Conservation (phyloP, 345 rosid genomes). For the Clarkia xantiana region DNA sequence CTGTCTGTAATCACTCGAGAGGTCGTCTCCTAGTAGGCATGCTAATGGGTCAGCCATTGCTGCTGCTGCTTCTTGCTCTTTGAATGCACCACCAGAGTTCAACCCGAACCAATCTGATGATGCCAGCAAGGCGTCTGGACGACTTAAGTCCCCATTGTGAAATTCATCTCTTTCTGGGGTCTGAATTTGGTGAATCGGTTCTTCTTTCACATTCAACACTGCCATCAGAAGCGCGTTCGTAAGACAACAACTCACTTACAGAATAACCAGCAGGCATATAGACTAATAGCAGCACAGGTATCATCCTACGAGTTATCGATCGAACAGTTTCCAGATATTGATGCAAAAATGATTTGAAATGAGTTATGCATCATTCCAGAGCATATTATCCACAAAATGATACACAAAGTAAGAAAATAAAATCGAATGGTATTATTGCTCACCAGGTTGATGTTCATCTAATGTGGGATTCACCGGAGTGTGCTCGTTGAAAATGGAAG, state of each 20-base stretch:
- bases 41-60: constrained; percentile 49
- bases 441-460: constrained; percentile 40
- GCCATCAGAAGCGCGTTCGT: constrained; percentile 8
- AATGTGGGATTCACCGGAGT: constrained; percentile 41
- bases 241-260: too few relatives aligned
- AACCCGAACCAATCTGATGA: constrained; percentile 76
- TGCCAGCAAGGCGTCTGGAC: constrained; percentile 55
- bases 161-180: constrained; percentile 23
- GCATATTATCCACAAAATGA: too few relatives aligned
- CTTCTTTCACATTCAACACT: constrained; percentile 34
- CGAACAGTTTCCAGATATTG: too few relatives aligned
- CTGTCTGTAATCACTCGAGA: constrained; percentile 42
- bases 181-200: constrained; percentile 21
- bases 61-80: constrained; percentile 34
- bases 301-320: too few relatives aligned
- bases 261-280: too few relatives aligned
- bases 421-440: constrained; percentile 21
- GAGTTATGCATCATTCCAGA: too few relatives aligned
- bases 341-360: too few relatives aligned
- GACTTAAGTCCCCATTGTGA: constrained; percentile 18
- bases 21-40: constrained; percentile 61
- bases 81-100: constrained; percentile 23
- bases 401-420: background rate
- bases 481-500: constrained; percentile 42
- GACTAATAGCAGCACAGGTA: too few relatives aligned